Conservation (phyloP, 176 grass and related monocot genomes). For the Carex kokanica region DNA sequence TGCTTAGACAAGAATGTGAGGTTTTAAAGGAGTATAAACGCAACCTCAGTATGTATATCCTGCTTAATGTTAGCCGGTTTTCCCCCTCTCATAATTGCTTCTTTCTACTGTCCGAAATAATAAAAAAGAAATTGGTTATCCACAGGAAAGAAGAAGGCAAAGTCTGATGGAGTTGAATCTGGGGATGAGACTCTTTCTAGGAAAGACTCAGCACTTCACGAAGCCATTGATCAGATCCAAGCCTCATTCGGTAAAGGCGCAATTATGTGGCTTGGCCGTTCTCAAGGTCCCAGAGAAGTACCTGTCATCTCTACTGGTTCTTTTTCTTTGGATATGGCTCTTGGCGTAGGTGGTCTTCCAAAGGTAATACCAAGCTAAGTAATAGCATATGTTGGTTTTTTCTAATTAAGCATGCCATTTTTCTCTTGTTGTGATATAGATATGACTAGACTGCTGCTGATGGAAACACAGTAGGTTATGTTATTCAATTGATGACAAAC, state of each 20-base stretch:
- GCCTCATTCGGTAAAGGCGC: conserved; percentile 81
- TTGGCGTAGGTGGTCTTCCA: conserved; percentile 82
- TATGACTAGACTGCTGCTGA: background rate
- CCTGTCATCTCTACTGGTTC: conserved; percentile 89
- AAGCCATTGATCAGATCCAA: conserved; percentile 94
- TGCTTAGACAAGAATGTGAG: background rate
- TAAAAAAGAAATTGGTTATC: conserved; percentile 14
- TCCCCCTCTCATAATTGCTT: conserved; percentile 14
- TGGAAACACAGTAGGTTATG: background rate
- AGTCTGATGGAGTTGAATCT: conserved; percentile 59
- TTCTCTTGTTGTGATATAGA: background rate
- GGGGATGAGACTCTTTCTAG: conserved; percentile 74
- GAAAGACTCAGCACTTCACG: conserved; percentile 84
- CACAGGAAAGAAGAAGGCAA: conserved; percentile 65
- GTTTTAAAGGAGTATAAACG: background rate
- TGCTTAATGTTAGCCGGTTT: conserved; percentile 6
- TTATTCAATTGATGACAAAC: background rate
- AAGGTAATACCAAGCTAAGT: conserved; percentile 48
- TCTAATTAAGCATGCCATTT: background rate
- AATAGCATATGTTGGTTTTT: background rate
- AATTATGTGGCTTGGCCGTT: conserved; percentile 98
- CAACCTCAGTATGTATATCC: background rate
- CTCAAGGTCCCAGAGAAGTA: conserved; percentile 62
- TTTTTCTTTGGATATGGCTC: conserved; percentile 80
- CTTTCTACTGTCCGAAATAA: conserved; percentile 9